Evolutionary conservation across 2,329 filamentous ascomycete species (phyloP).

Genomic region (Penicillium sp.): DNA sequence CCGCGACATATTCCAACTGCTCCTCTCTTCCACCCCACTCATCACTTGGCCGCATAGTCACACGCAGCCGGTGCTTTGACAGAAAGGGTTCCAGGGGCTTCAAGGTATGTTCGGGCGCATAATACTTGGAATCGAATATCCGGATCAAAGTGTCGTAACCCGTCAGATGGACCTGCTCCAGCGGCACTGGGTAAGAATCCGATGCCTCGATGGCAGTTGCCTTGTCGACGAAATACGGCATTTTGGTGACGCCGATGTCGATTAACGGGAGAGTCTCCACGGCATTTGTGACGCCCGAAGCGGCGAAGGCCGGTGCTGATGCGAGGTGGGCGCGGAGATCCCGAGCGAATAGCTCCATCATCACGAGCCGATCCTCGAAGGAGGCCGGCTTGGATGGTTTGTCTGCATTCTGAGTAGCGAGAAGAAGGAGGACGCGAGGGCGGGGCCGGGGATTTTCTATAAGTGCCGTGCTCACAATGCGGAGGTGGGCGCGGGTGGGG

Average conservation of each 20-base stretch:
- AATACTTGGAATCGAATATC: slow-evolving; percentile 51
- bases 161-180: slow-evolving; percentile 49
- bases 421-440: slow-evolving; percentile 55
- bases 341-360: slow-evolving; percentile 50
- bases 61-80: slow-evolving; percentile 43
- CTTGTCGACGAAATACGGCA: slow-evolving; percentile 51
- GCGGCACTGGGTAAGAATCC: slow-evolving; percentile 33
- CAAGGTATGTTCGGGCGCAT: slow-evolving; percentile 45
- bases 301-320: slow-evolving; percentile 11
- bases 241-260: slow-evolving; percentile 50
- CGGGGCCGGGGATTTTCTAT: slow-evolving; percentile 31
- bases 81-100: slow-evolving; percentile 44
- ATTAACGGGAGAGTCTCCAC: slow-evolving; percentile 31
- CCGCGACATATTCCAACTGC: slow-evolving; percentile 39
- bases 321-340: slow-evolving; percentile 38
- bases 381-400: slow-evolving; percentile 53
- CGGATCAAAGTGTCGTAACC: slow-evolving; percentile 51
- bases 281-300: not conserved
- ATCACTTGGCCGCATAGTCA: slow-evolving; percentile 44
- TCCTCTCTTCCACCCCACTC: slow-evolving; percentile 41
- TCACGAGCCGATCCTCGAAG: slow-evolving; percentile 49
- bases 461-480: slow-evolving; percentile 55
- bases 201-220: slow-evolving; percentile 43
- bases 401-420: slow-evolving; percentile 65
- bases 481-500: slow-evolving; percentile 58